Evolutionary conservation across 2,329 filamentous ascomycete genomes (phyloP).

Genomic region (Curvularia verruculosa): DNA sequence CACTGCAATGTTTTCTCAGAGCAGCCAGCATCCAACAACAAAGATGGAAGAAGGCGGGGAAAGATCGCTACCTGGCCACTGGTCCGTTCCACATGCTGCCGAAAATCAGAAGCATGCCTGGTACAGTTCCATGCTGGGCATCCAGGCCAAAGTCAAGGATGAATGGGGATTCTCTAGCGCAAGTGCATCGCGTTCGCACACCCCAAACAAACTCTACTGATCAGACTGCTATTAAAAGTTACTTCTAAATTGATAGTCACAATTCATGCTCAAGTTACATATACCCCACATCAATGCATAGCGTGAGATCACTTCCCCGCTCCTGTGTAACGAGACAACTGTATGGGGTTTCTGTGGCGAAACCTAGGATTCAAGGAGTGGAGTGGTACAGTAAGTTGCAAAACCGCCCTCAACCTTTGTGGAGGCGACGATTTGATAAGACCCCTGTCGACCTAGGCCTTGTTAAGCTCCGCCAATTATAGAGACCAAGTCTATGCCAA

Average conservation of each 20-base stretch:
- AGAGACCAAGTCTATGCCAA: too few relatives aligned
- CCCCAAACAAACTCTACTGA: background rate
- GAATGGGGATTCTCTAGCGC: constrained; percentile 7
- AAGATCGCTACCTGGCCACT: background rate
- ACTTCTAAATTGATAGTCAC: background rate
- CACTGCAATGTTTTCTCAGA: background rate
- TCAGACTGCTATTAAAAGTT: background rate
- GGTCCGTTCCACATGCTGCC: constrained; percentile 1
- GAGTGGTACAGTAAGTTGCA: background rate
- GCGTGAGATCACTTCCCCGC: background rate
- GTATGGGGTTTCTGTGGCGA: background rate
- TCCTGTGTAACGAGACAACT: background rate
- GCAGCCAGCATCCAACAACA: background rate
- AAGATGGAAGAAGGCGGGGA: background rate
- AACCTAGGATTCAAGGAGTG: background rate
- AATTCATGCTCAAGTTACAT: too few relatives aligned
- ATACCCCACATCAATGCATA: background rate
- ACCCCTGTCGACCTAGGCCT: too few relatives aligned
- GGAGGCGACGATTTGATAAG: too few relatives aligned
- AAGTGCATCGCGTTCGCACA: constrained; percentile 3
- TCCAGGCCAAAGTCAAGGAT: constrained; percentile 2
- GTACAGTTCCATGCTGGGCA: constrained; percentile 1
- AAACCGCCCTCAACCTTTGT: too few relatives aligned
- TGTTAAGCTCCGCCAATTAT: too few relatives aligned
- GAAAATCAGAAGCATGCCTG: constrained; percentile 7